A percentile compares a stretch with the other conserved stretches of the same genome.
phyloP scores from a whole-genome alignment of 1,139 yeast species.

The Candida gigantensis region DNA sequence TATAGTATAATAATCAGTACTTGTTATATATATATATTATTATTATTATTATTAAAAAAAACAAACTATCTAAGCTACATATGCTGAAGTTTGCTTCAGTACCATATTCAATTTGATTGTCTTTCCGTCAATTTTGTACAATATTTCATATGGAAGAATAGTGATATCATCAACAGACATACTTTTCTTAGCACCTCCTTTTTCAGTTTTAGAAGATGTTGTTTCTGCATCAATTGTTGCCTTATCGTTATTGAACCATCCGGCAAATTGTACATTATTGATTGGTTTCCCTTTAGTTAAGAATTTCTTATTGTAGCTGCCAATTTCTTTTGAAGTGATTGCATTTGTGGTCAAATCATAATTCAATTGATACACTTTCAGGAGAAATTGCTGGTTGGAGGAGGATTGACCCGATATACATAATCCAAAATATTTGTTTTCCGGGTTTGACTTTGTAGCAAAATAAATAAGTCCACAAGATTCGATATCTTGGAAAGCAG shows the following conservation, averaged over 20 bases:
- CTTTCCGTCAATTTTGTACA: constrained; percentile 14
- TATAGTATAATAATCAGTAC: too few species aligned
- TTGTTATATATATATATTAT: too few species aligned
- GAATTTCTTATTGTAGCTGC: constrained; percentile 20
- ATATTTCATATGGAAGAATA: constrained; percentile 11
- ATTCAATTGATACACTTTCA: constrained; percentile 19
- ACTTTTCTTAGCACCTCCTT: constrained; percentile 1
- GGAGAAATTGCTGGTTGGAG: constrained; percentile 11
- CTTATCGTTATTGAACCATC: constrained; percentile 19
- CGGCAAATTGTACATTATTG: constrained; percentile 16
- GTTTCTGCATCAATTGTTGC: neutral
- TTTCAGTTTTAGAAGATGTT: constrained; percentile 1
- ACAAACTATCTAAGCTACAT: constrained; percentile 3
- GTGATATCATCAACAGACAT: constrained; percentile 9
- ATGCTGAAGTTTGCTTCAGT: constrained; percentile 11
- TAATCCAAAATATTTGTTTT: constrained; percentile 19
- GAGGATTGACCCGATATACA: constrained; percentile 15
- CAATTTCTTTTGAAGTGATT: constrained; percentile 17
- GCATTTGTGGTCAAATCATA: constrained; percentile 14
- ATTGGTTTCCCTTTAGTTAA: constrained; percentile 17
- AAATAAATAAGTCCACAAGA: constrained; percentile 20
- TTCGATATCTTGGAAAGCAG: constrained; percentile 10
- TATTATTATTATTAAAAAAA: too few species aligned
- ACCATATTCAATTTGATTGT: constrained; percentile 11
- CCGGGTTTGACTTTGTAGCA: constrained; percentile 13